Evolutionary conservation across 2,329 filamentous ascomycete species (phyloP).

Genomic region (Colletotrichum destructivum): DNA sequence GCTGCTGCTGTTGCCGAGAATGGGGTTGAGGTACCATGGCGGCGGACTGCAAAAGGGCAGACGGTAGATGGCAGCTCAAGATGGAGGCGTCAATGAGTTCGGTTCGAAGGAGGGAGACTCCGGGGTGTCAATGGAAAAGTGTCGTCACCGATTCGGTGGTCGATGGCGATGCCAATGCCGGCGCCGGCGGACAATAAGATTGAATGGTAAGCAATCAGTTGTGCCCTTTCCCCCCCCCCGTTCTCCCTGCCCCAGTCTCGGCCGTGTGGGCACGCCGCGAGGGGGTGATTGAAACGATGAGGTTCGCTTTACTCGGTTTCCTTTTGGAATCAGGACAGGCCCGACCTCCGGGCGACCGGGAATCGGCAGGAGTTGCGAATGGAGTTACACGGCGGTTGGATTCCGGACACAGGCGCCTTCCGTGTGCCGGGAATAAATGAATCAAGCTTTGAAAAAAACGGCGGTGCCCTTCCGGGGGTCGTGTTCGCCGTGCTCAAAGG

Average conservation of each 20-base stretch:
- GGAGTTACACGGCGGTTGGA: not conserved
- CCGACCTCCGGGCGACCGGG: not conserved
- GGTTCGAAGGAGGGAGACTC: no score
- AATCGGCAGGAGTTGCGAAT: not conserved
- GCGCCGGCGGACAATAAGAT: not conserved
- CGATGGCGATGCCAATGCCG: slow-evolving; percentile 1
- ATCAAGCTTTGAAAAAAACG: not conserved
- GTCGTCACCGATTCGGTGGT: not conserved
- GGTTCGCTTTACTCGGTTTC: not conserved
- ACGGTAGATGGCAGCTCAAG: not conserved
- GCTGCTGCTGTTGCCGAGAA: slow-evolving; percentile 1
- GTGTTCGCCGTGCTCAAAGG: slow-evolving; percentile 7
- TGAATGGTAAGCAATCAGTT: not conserved
- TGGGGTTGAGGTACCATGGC: slow-evolving; percentile 23
- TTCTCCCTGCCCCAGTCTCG: not conserved
- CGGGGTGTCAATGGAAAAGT: not conserved
- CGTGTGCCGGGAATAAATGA: slow-evolving; percentile 34
- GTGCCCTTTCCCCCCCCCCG: not conserved
- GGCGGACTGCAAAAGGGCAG: not conserved
- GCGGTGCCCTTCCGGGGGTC: not conserved
- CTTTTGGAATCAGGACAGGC: not conserved
- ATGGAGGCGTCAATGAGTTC: not conserved
- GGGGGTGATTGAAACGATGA: not conserved
- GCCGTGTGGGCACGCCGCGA: slow-evolving; percentile 25
- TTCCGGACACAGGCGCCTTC: slow-evolving; percentile 5